Evolutionary conservation across 202 grass and related monocot species (phyloP).

Genomic region (Carex sylvatica): DNA sequence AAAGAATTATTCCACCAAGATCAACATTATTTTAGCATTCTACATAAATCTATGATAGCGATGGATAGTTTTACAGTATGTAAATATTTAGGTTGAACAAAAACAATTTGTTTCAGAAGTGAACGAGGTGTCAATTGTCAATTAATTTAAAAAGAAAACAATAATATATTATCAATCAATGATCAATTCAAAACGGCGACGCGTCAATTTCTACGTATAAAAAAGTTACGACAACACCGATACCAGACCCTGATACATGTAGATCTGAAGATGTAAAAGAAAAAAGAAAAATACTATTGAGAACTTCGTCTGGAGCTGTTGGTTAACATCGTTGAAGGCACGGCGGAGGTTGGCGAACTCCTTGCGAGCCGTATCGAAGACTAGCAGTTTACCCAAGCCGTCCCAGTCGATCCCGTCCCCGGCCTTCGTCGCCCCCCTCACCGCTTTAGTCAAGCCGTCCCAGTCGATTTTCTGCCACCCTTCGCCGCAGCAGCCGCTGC

Average conservation of each 20-base stretch:
- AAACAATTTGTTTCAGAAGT: not conserved
- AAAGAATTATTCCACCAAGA: not conserved
- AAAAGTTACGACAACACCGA: conserved; percentile 19
- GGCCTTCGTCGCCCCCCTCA: conserved; percentile 49
- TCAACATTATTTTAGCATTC: not conserved
- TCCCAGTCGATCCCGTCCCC: conserved; percentile 73
- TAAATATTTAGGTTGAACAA: not conserved
- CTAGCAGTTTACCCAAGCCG: conserved; percentile 63
- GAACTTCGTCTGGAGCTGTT: conserved; percentile 82
- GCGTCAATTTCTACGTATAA: not conserved
- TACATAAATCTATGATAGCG: not conserved
- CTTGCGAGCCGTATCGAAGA: conserved; percentile 73
- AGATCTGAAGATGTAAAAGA: conserved; percentile 15
- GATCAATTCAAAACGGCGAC: not conserved
- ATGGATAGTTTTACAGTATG: not conserved
- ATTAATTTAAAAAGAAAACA: not conserved
- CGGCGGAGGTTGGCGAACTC: conserved; percentile 73
- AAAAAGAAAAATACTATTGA: conserved; percentile 35
- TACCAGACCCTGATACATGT: conserved; percentile 28
- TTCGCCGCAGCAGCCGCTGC: conserved; percentile 45
- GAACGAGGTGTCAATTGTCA: not conserved
- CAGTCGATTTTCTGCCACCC: conserved; percentile 65
- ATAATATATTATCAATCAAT: not conserved
- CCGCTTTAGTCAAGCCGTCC: conserved; percentile 70
- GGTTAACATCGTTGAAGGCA: conserved; percentile 81